Evolutionary conservation across 1,139 yeast species (phyloP).

Genomic region (Suhomyces kunorum): DNA sequence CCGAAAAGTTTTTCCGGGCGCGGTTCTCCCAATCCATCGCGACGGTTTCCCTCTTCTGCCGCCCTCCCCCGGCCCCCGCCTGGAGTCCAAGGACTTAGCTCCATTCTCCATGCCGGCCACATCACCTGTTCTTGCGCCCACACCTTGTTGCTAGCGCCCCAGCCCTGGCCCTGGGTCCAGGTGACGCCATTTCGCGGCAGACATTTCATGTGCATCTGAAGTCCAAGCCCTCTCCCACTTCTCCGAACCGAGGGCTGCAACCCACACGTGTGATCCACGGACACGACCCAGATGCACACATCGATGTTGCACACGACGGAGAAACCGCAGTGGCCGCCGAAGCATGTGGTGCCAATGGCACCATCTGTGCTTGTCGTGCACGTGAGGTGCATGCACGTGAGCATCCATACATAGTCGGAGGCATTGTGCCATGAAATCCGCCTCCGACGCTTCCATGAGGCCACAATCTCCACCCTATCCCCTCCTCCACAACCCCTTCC

Average conservation of each 20-base stretch:
- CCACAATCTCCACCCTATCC: not conserved
- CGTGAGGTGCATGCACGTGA: not conserved
- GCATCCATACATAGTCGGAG: not conserved
- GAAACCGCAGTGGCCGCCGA: not conserved
- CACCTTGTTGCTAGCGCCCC: too few relatives aligned
- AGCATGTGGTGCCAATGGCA: not conserved
- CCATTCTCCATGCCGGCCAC: too few relatives aligned
- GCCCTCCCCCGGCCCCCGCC: not conserved
- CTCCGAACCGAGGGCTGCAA: slow-evolving; percentile 5
- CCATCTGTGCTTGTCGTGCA: not conserved
- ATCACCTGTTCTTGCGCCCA: too few relatives aligned
- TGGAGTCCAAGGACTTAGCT: too few relatives aligned
- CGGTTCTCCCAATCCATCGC: not conserved
- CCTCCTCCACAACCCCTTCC: too few relatives aligned
- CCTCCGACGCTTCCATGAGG: not conserved
- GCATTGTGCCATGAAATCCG: not conserved
- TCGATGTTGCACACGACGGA: slow-evolving; percentile 1
- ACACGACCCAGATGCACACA: not conserved
- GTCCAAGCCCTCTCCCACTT: slow-evolving; percentile 2
- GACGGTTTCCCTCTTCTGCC: not conserved
- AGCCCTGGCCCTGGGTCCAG: not conserved
- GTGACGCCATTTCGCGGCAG: slow-evolving; percentile 2
- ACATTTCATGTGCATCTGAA: slow-evolving; percentile 1
- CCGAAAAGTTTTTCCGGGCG: slow-evolving; percentile 9
- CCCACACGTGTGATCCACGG: not conserved